Evolutionary conservation across 2,329 filamentous ascomycete genomes (phyloP).

Genomic region (Amylocarpus encephaloides): DNA sequence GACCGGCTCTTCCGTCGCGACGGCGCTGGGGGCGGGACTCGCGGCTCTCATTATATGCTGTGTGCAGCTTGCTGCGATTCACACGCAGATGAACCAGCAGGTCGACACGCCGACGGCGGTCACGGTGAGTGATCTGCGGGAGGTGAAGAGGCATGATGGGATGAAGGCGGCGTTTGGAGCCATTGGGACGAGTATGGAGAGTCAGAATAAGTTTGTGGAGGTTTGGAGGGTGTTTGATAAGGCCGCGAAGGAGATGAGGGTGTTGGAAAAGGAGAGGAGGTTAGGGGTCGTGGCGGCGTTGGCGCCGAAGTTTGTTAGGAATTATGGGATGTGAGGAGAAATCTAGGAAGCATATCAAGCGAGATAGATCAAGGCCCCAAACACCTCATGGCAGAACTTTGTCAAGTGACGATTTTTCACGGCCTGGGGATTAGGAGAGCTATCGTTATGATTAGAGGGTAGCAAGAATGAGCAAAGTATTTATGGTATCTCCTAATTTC

Average conservation of each 20-base stretch:
- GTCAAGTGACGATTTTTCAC: too few relatives aligned
- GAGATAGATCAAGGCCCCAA: too few relatives aligned
- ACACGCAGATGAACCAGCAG: constrained; percentile 1
- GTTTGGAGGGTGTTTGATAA: constrained; percentile 27
- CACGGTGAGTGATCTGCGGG: constrained; percentile 12
- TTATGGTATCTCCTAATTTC: too few relatives aligned
- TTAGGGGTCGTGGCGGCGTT: constrained; percentile 1
- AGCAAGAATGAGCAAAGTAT: too few relatives aligned
- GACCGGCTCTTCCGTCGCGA: constrained; percentile 26
- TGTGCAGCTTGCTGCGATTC: constrained; percentile 16
- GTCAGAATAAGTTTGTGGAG: constrained; percentile 23
- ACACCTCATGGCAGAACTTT: too few relatives aligned
- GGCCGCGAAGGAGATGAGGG: constrained; percentile 7
- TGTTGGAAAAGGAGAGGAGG: constrained; percentile 1
- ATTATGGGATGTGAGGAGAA: too few relatives aligned
- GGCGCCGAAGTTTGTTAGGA: too few relatives aligned
- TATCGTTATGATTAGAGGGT: too few relatives aligned
- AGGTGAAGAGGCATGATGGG: constrained; percentile 17
- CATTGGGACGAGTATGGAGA: constrained; percentile 15
- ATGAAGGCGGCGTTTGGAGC: constrained; percentile 21
- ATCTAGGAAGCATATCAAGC: too few relatives aligned
- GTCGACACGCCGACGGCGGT: constrained; percentile 3
- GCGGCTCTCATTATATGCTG: constrained; percentile 31
- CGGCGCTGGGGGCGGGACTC: constrained; percentile 29
- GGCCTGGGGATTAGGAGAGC: too few relatives aligned